Percentiles rank a stretch among this genome's conserved stretches.
These are phyloP conservation scores for Phlebopus sp. DNA, from an alignment of 1,284 basidiomycete species.

Conservation along the genomic window DNA sequence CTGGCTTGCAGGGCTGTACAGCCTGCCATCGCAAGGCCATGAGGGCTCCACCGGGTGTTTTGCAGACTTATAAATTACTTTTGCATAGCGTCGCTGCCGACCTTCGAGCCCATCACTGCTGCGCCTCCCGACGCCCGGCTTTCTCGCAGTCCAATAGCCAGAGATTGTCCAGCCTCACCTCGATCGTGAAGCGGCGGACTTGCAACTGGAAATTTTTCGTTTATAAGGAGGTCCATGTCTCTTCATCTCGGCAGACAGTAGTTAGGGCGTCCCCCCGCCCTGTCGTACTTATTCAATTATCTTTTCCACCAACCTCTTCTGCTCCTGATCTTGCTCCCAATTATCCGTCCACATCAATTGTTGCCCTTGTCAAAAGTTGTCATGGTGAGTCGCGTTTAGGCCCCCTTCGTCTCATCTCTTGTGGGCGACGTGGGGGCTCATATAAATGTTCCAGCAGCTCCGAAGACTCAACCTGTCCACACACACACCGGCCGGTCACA, in stretches of 20 bases:
- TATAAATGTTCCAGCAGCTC: slow-evolving; percentile 22
- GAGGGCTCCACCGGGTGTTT: too few species aligned
- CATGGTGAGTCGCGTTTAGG: slow-evolving; percentile 22
- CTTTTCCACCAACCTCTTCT: neutral
- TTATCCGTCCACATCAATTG: slow-evolving; percentile 4
- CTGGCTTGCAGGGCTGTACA: too few species aligned
- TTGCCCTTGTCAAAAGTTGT: slow-evolving; percentile 18
- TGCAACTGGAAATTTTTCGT: neutral
- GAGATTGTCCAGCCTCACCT: slow-evolving; percentile 21
- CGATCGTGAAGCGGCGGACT: slow-evolving; percentile 16
- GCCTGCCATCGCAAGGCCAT: too few species aligned
- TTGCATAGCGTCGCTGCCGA: slow-evolving; percentile 5
- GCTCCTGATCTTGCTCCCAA: slow-evolving; percentile 2
- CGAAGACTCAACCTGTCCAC: slow-evolving; percentile 28
- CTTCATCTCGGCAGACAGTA: slow-evolving; percentile 19
- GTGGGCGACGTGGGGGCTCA: slow-evolving; percentile 5
- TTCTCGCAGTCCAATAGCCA: slow-evolving; percentile 12
- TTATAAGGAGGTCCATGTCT: slow-evolving; percentile 20
- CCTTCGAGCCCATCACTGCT: slow-evolving; percentile 16
- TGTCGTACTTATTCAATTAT: slow-evolving; percentile 4
- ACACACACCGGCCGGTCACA: neutral
- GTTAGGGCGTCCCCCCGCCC: slow-evolving; percentile 12
- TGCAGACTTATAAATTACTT: too few species aligned
- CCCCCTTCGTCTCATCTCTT: neutral
- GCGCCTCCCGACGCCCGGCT: slow-evolving; percentile 20